Evolutionary conservation across 805 yeast species (phyloP).

Genomic region (Ogataea dorogensis): DNA sequence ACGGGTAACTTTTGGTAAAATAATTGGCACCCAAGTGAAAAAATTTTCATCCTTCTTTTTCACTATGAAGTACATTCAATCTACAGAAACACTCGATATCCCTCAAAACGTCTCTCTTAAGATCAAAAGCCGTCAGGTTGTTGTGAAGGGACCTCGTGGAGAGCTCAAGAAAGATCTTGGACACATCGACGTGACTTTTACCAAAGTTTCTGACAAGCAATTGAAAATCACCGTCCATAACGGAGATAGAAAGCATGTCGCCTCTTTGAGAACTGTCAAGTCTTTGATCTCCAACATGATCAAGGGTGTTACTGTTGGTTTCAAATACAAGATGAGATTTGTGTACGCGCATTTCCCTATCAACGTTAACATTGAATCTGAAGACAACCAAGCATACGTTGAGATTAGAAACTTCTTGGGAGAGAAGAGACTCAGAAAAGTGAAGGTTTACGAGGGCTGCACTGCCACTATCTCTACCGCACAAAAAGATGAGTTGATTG

Average conservation of each 20-base stretch:
- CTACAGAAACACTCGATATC: conserved; percentile 55
- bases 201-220: conserved; percentile 66
- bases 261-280: conserved; percentile 98
- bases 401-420: conserved; percentile 99
- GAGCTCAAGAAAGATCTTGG: conserved; percentile 82
- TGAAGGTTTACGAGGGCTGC: conserved; percentile 88
- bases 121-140: conserved; percentile 88
- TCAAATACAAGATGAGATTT: conserved; percentile 99
- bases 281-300: conserved; percentile 90
- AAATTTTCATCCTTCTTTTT: conserved; percentile 9
- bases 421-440: conserved; percentile 94
- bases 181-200: conserved; percentile 94
- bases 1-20: no score
- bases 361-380: conserved; percentile 87
- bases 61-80: conserved; percentile 60
- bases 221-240: conserved; percentile 92
- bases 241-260: conserved; percentile 99
- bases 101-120: conserved; percentile 92
- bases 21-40: no score
- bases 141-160: conserved; percentile 98
- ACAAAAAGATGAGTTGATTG: conserved; percentile 92
- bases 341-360: conserved; percentile 99
- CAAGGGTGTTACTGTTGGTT: conserved; percentile 99
- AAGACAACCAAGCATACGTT: conserved; percentile 69
- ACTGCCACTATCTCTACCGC: conserved; percentile 72